These are phyloP conservation scores for Bryopsis sp. DNA, from an alignment of 139 green algal species.

Conservation along the genomic window DNA sequence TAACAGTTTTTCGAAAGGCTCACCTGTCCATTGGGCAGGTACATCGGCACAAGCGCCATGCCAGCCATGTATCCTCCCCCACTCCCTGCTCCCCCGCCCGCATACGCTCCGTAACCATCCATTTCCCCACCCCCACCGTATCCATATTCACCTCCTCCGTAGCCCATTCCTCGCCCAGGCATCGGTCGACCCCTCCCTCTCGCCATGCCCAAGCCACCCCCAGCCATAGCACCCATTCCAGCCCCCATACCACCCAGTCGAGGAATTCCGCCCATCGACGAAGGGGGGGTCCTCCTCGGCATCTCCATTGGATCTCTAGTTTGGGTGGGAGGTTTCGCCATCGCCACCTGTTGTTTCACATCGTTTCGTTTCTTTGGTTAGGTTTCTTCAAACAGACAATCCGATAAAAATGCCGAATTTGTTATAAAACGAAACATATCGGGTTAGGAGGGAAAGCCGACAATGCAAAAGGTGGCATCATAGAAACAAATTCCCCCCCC, in stretches of 20 bases:
- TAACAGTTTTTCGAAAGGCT: no score
- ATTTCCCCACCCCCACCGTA: not conserved
- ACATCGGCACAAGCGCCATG: conserved; percentile 38
- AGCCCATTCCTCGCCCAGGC: not conserved
- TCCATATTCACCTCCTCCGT: not conserved
- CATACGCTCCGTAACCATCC: not conserved
- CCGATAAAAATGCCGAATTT: no score
- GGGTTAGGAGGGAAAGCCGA: not conserved
- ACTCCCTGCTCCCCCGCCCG: not conserved
- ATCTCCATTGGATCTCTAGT: not conserved
- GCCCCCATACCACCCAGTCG: not conserved
- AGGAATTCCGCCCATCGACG: not conserved
- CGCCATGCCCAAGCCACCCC: not conserved
- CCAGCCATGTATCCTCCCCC: conserved; percentile 9
- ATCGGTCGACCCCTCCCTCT: not conserved
- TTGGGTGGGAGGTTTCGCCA: no score
- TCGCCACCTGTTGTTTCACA: no score
- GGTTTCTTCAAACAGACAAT: no score
- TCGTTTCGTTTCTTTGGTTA: no score
- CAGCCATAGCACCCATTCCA: not conserved
- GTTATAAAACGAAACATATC: no score
- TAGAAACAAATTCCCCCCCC: not conserved
- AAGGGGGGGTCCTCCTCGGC: not conserved
- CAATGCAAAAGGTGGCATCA: not conserved
- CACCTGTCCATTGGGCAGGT: conserved; percentile 44